Percentiles rank a stretch among this genome's conserved stretches.
phyloP scores from a whole-genome alignment of 2,329 filamentous ascomycete species.

The Talaromyces islandicus region DNA sequence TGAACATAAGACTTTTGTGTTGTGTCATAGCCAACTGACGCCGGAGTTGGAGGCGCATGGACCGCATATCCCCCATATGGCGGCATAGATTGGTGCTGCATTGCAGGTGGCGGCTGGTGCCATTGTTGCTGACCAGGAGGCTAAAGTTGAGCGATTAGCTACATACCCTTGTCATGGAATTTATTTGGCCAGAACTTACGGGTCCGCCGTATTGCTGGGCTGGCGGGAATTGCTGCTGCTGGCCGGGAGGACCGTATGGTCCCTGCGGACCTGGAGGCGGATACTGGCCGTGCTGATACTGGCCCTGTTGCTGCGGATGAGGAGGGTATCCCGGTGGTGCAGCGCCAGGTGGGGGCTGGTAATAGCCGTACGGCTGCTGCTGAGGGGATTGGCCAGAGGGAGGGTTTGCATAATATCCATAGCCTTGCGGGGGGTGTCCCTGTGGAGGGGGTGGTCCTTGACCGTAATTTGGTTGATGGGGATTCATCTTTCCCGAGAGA shows the following conservation, averaged over 20 bases:
- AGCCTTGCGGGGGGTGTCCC: background rate
- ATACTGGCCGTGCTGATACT: background rate
- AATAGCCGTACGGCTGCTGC: background rate
- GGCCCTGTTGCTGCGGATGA: conserved; percentile 6
- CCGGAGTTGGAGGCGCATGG: conserved; percentile 51
- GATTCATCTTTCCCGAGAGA: background rate
- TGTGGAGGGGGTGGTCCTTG: background rate
- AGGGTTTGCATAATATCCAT: background rate
- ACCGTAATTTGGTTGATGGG: background rate
- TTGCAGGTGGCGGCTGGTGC: background rate
- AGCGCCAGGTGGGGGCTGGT: conserved; percentile 7
- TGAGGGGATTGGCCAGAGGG: background rate
- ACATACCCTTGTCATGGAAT: background rate
- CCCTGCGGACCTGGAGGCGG: background rate
- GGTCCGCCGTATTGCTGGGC: background rate
- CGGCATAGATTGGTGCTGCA: conserved; percentile 5
- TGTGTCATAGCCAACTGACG: conserved; percentile 69
- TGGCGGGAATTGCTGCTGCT: background rate
- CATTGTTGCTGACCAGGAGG: background rate
- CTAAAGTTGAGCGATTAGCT: background rate
- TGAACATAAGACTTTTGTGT: conserved; percentile 52
- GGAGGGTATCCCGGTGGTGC: conserved; percentile 10
- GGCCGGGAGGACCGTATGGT: background rate
- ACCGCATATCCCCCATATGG: conserved; percentile 17
- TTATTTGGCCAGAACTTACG: background rate